Base-by-base conservation (phyloP, 2,329 filamentous ascomycete species). In the Dothistroma pini region DNA sequence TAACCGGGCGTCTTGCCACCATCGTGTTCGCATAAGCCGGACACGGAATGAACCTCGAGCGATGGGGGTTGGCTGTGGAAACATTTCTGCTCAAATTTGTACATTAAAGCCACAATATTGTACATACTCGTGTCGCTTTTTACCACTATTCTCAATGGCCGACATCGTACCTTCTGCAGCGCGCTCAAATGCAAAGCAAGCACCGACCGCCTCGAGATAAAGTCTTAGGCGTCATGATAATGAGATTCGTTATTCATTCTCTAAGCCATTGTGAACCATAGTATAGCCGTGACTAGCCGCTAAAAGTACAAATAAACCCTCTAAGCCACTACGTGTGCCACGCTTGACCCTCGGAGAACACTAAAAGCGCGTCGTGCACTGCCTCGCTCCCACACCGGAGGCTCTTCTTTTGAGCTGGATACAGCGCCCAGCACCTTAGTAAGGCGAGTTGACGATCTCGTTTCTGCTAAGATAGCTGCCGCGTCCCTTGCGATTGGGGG, bases 391-490 rank as follows among this genome's bases (percentile, higher is more conserved):
- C 10, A 21, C 51, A 19, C 16, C n/a, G 11, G 4, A 19, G 14
- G 41, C 41, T n/a, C 5, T 19, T 14, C 16, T 19, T 44, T 19
- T 44, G 14, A 8, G 41, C 41, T 9, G 16, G 4, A 19, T 14
- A 44, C 14, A 14, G 41, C 41, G 41, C 49, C 22, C 10, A 10
- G 57, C 14, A 16, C 14, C 52, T 60, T 49, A 87, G 63, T 86
- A 87, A 53, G 85, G 85, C 61, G 83, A 86, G 71, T 96, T 88
- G 25, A 97, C 93, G 68, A 97, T 87, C 59, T 96, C 91, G 48
- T 92, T 89, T 72, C 85, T 86, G 56, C 88, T 87, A 53, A 96
- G 80, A 78, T 91, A 91, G 71, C 89, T 90, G 22, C 87, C 81
- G 57, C 72, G 62, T 4, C 69, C 72, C 63, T 68, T 71, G 49